Conservation (phyloP, 495 filamentous ascomycete genomes). For the Aspergillus cristatus region DNA sequence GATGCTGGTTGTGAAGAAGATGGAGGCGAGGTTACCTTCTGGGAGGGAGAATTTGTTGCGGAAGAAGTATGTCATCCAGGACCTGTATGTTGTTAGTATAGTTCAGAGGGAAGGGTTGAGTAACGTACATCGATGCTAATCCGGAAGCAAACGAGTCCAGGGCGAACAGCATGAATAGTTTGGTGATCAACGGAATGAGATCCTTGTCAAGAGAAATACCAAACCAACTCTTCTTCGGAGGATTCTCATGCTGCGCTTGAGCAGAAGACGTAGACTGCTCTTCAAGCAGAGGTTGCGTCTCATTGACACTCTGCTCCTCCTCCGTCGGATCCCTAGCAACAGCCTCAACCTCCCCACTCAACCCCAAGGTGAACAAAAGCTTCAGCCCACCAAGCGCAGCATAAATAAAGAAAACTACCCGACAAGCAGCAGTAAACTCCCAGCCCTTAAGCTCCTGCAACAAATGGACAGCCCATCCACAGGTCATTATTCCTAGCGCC, state of each 20-base stretch:
- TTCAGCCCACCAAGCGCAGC: slow-evolving; percentile 60
- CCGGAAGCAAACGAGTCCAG: slow-evolving; percentile 74
- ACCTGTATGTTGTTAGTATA: slow-evolving; percentile 23
- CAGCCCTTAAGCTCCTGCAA: slow-evolving; percentile 41
- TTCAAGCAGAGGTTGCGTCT: slow-evolving; percentile 41
- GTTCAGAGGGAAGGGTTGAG: background rate
- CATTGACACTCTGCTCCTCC: slow-evolving; percentile 23
- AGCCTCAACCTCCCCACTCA: slow-evolving; percentile 56
- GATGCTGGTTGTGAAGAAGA: slow-evolving; percentile 59
- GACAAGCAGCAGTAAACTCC: slow-evolving; percentile 52
- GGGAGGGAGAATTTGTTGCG: slow-evolving; percentile 61
- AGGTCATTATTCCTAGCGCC: slow-evolving; percentile 53
- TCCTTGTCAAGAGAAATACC: slow-evolving; percentile 48
- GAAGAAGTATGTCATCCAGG: slow-evolving; percentile 71
- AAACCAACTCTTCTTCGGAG: too few relatives aligned
- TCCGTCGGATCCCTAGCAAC: slow-evolving; percentile 11
- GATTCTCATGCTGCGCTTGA: slow-evolving; percentile 15
- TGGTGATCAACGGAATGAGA: slow-evolving; percentile 52
- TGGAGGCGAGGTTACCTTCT: slow-evolving; percentile 59
- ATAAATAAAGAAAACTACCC: slow-evolving; percentile 61
- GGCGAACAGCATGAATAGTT: slow-evolving; percentile 66
- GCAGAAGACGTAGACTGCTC: slow-evolving; percentile 10
- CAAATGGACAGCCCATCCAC: slow-evolving; percentile 54
- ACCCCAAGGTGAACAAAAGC: slow-evolving; percentile 44
- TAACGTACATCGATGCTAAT: slow-evolving; percentile 55